phyloP scores from a whole-genome alignment of 345 rosid species.

The Eucalyptus cladocalyx region DNA sequence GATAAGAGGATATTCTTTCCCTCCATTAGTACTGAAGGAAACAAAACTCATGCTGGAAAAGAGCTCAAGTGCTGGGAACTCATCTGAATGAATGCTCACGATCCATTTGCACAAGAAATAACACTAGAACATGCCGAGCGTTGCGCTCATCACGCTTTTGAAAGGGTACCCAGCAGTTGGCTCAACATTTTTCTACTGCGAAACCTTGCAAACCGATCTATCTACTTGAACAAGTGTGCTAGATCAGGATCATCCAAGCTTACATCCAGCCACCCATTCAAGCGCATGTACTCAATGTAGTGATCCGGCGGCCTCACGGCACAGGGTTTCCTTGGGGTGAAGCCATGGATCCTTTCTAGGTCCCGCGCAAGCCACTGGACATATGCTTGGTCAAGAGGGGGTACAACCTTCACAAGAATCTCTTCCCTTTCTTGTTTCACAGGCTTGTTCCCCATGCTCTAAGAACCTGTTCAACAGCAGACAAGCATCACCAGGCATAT shows the following conservation, averaged over 20 bases:
- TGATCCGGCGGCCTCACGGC: constrained; percentile 62
- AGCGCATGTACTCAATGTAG: constrained; percentile 49
- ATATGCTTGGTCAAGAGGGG: constrained; percentile 52
- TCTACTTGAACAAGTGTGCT: constrained; percentile 45
- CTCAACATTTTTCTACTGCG: not conserved
- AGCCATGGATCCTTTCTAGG: constrained; percentile 57
- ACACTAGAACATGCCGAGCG: not conserved
- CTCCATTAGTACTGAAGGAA: not conserved
- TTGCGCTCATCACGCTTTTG: not conserved
- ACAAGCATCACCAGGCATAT: not conserved
- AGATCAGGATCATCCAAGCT: constrained; percentile 72
- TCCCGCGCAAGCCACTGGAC: constrained; percentile 71
- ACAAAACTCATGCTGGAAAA: not conserved
- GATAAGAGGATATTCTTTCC: not conserved
- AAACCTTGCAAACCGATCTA: not conserved
- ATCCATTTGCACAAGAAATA: not conserved
- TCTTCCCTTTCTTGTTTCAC: constrained; percentile 47
- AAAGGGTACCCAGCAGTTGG: not conserved
- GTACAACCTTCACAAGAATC: constrained; percentile 41
- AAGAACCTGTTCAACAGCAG: not conserved
- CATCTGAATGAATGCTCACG: not conserved
- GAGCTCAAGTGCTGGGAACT: not conserved
- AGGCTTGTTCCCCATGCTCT: constrained; percentile 63
- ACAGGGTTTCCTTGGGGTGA: constrained; percentile 24
- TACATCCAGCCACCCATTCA: constrained; percentile 59